Evolutionary conservation across 163 green algal species (phyloP).

Genomic region (Picocystis sp.): DNA sequence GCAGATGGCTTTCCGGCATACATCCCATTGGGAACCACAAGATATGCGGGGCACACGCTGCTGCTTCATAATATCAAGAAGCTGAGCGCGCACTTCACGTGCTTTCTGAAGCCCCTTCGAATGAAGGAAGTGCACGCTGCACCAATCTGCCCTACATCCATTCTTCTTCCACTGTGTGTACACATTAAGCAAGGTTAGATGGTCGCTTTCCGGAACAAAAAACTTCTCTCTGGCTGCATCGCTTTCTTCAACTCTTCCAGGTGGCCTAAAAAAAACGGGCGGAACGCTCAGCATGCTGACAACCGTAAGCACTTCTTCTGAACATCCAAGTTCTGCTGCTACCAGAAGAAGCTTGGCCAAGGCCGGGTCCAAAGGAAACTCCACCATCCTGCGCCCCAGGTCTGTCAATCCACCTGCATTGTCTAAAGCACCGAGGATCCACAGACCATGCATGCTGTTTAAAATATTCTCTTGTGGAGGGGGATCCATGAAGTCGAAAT

Average conservation of each 20-base stretch:
- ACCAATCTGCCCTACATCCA: conserved; percentile 74
- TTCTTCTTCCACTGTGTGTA: conserved; percentile 95
- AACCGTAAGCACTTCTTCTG: conserved; percentile 66
- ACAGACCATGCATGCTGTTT: conserved; percentile 95
- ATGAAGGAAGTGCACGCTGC: conserved; percentile 81
- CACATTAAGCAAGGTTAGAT: conserved; percentile 92
- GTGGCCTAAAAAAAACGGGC: conserved; percentile 83
- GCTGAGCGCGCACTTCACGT: conserved; percentile 68
- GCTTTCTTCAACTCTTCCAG: conserved; percentile 76
- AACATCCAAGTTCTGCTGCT: conserved; percentile 59
- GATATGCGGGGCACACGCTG: conserved; percentile 61
- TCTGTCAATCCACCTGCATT: conserved; percentile 54
- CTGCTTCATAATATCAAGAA: conserved; percentile 88
- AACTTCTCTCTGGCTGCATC: conserved; percentile 96
- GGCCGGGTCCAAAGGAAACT: conserved; percentile 92
- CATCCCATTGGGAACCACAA: conserved; percentile 72
- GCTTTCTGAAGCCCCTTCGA: conserved; percentile 62
- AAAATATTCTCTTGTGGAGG: conserved; percentile 83
- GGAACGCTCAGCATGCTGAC: conserved; percentile 91
- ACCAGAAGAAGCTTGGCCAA: conserved; percentile 84
- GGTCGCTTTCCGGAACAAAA: conserved; percentile 93
- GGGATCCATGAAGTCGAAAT: conserved; percentile 98
- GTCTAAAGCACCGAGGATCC: conserved; percentile 83
- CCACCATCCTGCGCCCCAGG: conserved; percentile 40
- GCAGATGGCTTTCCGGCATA: conserved; percentile 86